These are phyloP conservation scores for Rosa persica DNA, from an alignment of 306 rosid species.

Conservation along the genomic window DNA sequence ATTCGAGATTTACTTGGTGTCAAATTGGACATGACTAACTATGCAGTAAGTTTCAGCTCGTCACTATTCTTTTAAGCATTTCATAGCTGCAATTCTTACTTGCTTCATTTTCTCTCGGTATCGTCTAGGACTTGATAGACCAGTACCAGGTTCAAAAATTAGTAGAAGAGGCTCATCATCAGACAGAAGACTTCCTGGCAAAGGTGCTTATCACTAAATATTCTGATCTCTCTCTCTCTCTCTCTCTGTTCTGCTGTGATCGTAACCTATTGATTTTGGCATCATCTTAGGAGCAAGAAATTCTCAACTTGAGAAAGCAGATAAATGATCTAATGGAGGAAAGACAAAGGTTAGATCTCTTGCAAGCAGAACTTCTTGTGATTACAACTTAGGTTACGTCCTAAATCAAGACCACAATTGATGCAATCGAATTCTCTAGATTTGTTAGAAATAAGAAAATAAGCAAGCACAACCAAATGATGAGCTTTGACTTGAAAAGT, in stretches of 20 bases:
- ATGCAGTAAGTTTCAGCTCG: conserved; percentile 62
- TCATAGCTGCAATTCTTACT: conserved; percentile 31
- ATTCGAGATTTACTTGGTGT: conserved; percentile 94
- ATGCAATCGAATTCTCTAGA: neutral
- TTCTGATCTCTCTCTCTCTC: conserved; percentile 3
- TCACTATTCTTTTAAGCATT: conserved; percentile 17
- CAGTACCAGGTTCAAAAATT: conserved; percentile 65
- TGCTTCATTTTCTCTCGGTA: conserved; percentile 26
- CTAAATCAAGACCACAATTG: neutral
- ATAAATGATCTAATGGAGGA: conserved; percentile 63
- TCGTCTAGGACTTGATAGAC: conserved; percentile 66
- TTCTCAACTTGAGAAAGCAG: conserved; percentile 50
- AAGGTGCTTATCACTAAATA: conserved; percentile 45
- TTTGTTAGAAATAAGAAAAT: neutral
- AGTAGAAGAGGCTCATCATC: conserved; percentile 69
- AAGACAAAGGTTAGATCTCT: conserved; percentile 64
- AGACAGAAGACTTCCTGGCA: conserved; percentile 53
- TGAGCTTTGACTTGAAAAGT: neutral
- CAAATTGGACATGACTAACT: conserved; percentile 82
- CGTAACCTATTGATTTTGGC: conserved; percentile 16
- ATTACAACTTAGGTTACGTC: neutral
- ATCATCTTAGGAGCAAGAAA: conserved; percentile 64
- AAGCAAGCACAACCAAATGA: neutral
- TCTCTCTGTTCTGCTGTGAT: neutral
- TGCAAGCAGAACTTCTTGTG: neutral